A percentile compares a stretch with the other conserved stretches of the same genome.
phyloP scores from a whole-genome alignment of 2,329 filamentous ascomycete species.

The Colletotrichum euphorbiae region DNA sequence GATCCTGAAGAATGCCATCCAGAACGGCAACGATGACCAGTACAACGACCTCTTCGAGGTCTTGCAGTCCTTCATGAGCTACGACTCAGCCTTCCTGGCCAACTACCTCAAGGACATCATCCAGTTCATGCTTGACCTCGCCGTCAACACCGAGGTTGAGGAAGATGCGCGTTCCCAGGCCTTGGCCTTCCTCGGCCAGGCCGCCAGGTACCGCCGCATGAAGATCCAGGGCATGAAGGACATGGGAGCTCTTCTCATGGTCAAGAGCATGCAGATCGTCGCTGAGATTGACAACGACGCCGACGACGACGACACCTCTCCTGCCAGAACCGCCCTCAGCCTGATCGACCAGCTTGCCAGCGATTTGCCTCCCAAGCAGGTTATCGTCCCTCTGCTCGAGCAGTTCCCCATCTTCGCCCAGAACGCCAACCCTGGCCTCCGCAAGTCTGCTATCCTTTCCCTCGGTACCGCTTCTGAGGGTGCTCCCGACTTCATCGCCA shows the following conservation, averaged over 20 bases:
- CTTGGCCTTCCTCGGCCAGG: constrained; percentile 93
- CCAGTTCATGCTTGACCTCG: constrained; percentile 92
- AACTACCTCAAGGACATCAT: constrained; percentile 90
- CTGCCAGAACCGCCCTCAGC: constrained; percentile 84
- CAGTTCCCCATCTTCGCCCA: constrained; percentile 85
- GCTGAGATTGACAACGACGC: constrained; percentile 90
- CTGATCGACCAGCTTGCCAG: constrained; percentile 90
- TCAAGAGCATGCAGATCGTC: constrained; percentile 88
- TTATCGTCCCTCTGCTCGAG: constrained; percentile 91
- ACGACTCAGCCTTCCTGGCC: constrained; percentile 85
- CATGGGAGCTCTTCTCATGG: constrained; percentile 86
- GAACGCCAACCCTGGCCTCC: constrained; percentile 79
- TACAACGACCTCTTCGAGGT: constrained; percentile 94
- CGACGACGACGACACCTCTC: constrained; percentile 79
- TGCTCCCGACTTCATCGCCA: constrained; percentile 96
- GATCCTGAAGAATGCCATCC: constrained; percentile 86
- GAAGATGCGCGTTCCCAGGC: constrained; percentile 92
- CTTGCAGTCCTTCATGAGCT: constrained; percentile 94
- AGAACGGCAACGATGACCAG: constrained; percentile 85
- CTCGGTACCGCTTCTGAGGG: constrained; percentile 96
- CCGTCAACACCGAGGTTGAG: constrained; percentile 79
- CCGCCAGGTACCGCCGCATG: constrained; percentile 90
- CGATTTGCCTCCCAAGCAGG: constrained; percentile 91
- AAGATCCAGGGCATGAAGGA: constrained; percentile 91
- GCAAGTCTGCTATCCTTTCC: constrained; percentile 90